These are phyloP conservation scores for Antrodiella citrinella DNA, from an alignment of 768 basidiomycete species.

Conservation along the genomic window DNA sequence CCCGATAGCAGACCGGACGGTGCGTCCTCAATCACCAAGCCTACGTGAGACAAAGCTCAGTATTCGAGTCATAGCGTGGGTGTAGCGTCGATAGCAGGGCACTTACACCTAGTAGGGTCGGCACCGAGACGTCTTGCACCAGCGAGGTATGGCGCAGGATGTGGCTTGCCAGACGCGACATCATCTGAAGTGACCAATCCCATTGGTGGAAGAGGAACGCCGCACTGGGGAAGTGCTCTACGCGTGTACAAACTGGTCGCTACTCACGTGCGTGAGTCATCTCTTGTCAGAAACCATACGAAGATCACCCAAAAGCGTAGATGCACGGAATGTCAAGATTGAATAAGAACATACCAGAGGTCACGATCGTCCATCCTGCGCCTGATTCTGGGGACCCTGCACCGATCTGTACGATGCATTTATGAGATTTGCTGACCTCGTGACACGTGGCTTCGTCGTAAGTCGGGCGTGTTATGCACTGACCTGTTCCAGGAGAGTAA, in stretches of 20 bases:
- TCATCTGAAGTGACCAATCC: constrained; percentile 72
- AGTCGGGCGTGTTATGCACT: constrained; percentile 1
- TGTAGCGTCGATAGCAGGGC: neutral
- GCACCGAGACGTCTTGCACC: constrained; percentile 59
- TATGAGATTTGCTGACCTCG: neutral
- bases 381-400: constrained; percentile 14
- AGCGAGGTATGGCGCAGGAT: constrained; percentile 79
- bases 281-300: too few relatives aligned
- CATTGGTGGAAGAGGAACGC: constrained; percentile 46
- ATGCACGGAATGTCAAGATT: too few relatives aligned
- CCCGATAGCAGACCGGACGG: constrained; percentile 75
- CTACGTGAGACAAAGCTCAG: constrained; percentile 26
- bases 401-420: constrained; percentile 10
- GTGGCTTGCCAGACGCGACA: constrained; percentile 71
- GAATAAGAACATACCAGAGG: constrained; percentile 46
- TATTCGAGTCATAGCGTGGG: neutral
- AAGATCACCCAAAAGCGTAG: too few relatives aligned
- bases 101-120: constrained; percentile 49
- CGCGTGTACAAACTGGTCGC: constrained; percentile 70
- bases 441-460: neutral
- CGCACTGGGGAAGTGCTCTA: constrained; percentile 56
- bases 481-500: constrained; percentile 48
- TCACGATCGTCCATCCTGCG: constrained; percentile 76
- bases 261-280: constrained; percentile 20
- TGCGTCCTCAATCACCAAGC: constrained; percentile 86